Percentiles rank a stretch among this genome's conserved stretches.
phyloP scores from a whole-genome alignment of 352 stramenopile genomes.

The Phytophthora ohioensis region DNA sequence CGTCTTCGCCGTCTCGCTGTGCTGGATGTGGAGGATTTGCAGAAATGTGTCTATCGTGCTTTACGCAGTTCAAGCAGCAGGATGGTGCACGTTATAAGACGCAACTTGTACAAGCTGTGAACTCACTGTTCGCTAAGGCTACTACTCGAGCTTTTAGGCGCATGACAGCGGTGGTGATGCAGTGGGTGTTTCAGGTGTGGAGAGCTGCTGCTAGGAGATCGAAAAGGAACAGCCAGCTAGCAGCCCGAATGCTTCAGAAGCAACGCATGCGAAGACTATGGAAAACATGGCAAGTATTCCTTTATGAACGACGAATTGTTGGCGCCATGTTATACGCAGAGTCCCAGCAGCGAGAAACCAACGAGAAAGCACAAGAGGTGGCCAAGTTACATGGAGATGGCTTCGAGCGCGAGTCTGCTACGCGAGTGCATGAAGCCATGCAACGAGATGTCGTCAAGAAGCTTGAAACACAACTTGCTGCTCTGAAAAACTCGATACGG shows the following conservation, averaged over 20 bases:
- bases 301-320: slow-evolving; percentile 68
- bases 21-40: slow-evolving; percentile 66
- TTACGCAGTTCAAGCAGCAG: slow-evolving; percentile 68
- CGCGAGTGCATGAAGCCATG: slow-evolving; percentile 48
- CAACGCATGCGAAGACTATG: slow-evolving; percentile 51
- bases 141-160: slow-evolving; percentile 66
- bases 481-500: slow-evolving; percentile 38
- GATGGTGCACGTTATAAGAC: slow-evolving; percentile 74
- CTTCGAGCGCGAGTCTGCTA: slow-evolving; percentile 47
- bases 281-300: slow-evolving; percentile 60
- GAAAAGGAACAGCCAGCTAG: slow-evolving; percentile 35
- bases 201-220: slow-evolving; percentile 47
- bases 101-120: slow-evolving; percentile 66
- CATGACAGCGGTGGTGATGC: slow-evolving; percentile 59
- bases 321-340: slow-evolving; percentile 82
- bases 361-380: slow-evolving; percentile 55
- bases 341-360: slow-evolving; percentile 57
- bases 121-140: slow-evolving; percentile 70
- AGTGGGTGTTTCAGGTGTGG: slow-evolving; percentile 78
- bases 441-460: slow-evolving; percentile 50
- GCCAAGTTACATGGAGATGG: slow-evolving; percentile 69
- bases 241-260: slow-evolving; percentile 27
- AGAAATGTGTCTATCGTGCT: slow-evolving; percentile 78
- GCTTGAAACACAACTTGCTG: slow-evolving; percentile 45
- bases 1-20: slow-evolving; percentile 47